Percentiles rank a stretch among this genome's conserved stretches.
phyloP scores from a whole-genome alignment of 73 alveolate species.

The Halteria grandinella region DNA sequence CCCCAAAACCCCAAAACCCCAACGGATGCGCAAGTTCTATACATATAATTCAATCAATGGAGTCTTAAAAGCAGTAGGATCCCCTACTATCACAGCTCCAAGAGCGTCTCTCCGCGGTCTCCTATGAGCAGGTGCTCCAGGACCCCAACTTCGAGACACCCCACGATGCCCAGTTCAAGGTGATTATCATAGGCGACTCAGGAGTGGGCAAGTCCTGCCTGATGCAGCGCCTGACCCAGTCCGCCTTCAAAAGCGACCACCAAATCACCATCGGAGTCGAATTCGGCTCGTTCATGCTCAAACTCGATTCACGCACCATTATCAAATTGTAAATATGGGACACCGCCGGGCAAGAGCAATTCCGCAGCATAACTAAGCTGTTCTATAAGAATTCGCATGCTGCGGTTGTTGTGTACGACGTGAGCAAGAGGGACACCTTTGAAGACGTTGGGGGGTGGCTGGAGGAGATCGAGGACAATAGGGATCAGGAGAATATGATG shows the following conservation, averaged over 20 bases:
- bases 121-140: background rate
- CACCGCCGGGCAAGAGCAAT: slow-evolving; percentile 97
- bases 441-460: slow-evolving; percentile 67
- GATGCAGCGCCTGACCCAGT: slow-evolving; percentile 85
- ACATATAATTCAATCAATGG: too few species aligned
- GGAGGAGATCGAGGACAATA: slow-evolving; percentile 66
- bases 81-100: too few species aligned
- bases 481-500: slow-evolving; percentile 61
- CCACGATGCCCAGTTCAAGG: slow-evolving; percentile 76
- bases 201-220: slow-evolving; percentile 97
- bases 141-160: background rate
- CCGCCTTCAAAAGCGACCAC: slow-evolving; percentile 86
- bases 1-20: too few species aligned
- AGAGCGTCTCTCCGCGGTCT: too few species aligned
- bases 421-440: slow-evolving; percentile 81
- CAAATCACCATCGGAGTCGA: slow-evolving; percentile 95
- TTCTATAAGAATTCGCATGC: slow-evolving; percentile 94
- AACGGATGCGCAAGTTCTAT: too few species aligned
- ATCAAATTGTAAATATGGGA: slow-evolving; percentile 94
- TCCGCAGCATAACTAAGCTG: slow-evolving; percentile 85
- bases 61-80: too few species aligned
- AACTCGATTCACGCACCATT: slow-evolving; percentile 66
- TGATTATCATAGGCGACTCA: slow-evolving; percentile 79
- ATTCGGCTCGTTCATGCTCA: slow-evolving; percentile 89
- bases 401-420: slow-evolving; percentile 90